A percentile compares a stretch with the other conserved stretches of the same genome.
Evolutionary conservation across 768 basidiomycete genomes (phyloP).

Genomic region (Panellus pusillus): DNA sequence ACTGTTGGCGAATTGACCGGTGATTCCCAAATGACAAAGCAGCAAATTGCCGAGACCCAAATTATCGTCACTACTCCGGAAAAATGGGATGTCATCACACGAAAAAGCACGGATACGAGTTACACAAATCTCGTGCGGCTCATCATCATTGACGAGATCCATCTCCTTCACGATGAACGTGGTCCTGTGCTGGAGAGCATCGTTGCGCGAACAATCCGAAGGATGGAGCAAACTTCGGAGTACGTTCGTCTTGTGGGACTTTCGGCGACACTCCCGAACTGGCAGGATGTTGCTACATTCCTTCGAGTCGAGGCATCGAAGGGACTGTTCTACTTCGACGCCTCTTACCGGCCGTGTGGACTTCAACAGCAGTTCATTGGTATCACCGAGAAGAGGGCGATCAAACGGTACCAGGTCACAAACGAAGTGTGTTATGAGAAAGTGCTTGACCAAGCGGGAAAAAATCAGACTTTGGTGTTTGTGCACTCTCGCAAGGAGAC

Average conservation of each 20-base stretch:
- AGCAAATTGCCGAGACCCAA: conserved; percentile 94
- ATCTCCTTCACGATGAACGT: conserved; percentile 95
- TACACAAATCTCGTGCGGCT: conserved; percentile 97
- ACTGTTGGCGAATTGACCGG: conserved; percentile 95
- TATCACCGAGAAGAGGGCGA: conserved; percentile 98
- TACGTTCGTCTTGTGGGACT: conserved; percentile 93
- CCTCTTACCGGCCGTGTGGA: conserved; percentile 89
- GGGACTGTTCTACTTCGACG: conserved; percentile 97
- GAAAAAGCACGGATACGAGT: conserved; percentile 94
- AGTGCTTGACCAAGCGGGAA: conserved; percentile 84
- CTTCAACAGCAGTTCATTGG: conserved; percentile 97
- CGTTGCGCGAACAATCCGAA: conserved; percentile 83
- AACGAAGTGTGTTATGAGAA: conserved; percentile 99
- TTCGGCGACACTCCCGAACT: conserved; percentile 97
- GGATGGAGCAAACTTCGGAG: conserved; percentile 93
- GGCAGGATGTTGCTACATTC: conserved; percentile 96
- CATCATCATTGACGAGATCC: conserved; percentile 98
- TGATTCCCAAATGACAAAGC: conserved; percentile 97
- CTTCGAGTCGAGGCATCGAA: conserved; percentile 89
- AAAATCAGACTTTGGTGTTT: conserved; percentile 93
- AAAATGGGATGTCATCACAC: conserved; percentile 99
- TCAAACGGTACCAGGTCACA: conserved; percentile 96
- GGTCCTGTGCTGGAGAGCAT: conserved; percentile 95
- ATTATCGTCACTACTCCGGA: conserved; percentile 99
- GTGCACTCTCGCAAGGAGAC: conserved; percentile 99